Evolutionary conservation across 305 asterid species (phyloP), one percentile per base, ranked within the genome.

Genomic region (Fraxinus sp.): DNA sequence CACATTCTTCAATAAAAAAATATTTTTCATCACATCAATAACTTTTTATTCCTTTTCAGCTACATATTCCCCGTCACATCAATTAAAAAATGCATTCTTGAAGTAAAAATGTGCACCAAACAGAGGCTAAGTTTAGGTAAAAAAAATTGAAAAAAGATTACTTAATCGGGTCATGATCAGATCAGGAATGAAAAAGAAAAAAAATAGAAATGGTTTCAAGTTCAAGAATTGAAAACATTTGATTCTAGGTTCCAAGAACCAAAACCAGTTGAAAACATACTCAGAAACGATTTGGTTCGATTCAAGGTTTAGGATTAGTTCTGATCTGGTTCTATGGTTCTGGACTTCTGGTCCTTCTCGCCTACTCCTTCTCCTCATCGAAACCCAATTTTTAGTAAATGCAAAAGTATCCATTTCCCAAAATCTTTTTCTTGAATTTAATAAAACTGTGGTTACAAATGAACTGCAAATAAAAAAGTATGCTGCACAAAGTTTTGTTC

Each of bases 341-440:
- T 8, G 24, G 24, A 30, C 33, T 30, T 30, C 33, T 30, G 33
- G 33, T 52, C 0, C 8, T 52, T 16, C 6, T 52, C n/a, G 62
- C 22, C 22, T 5, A 52, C 62, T 6, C 3, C 66, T 55, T 1
- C 64, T 55, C 66, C 66, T 55, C 26, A 83, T 78, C 71, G 39
- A 76, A 64, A 68, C 32, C 37, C 57, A 57, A 70, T 33, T 78
- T 83, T 10, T 83, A 16, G 86, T 39, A 30, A 79, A 79, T 64
- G 35, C 26, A 55, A 79, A 79, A 36, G 73, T 10, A 66, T 16
- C 68, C 83, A 59, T 74, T 79, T 83, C 82, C 85, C 75, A 52
- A 82, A 83, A 78, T 35, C 59, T 20, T 49, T 35, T 83, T 71
- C 46, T 41, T 83, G 64, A n/a, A 55, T 55, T 55, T n/a, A 55